Evolutionary conservation across 2,329 filamentous ascomycete species (phyloP), one percentile per base, ranked within the genome.

Genomic region (Alternaria dauci): DNA sequence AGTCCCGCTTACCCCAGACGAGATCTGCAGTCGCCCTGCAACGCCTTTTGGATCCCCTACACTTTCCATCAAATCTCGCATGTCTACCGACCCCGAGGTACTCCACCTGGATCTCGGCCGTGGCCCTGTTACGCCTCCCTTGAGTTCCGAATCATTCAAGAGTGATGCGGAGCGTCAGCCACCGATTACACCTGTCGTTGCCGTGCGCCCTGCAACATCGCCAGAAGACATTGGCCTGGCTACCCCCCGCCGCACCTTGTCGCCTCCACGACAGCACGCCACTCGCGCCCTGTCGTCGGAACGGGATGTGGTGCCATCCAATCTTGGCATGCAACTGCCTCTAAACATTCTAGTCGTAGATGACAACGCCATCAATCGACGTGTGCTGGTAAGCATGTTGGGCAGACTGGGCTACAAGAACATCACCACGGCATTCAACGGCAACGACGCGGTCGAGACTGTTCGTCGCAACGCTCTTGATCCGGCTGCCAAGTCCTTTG

Each of bases 301-400:
- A 46, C 66, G 72, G 42, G 61, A 68, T 18, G 53, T 46, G 14
- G 20, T 58, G n/a, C 52, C 59, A 20, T 48, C 66, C 9, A 51
- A 68, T 4, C 83, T 87, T 65, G 88, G 90, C 69, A 83, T 84
- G 44, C 81, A 85, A 14, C 81, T 91, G 4, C 89, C 89, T 1
- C 81, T 91, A 8, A 89, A 85, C 9, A 88, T 92, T 64, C 82
- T 92, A 3, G 86, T 92, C 2, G 89, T 88, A 4, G 89, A 92
- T 78, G 89, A 92, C 76, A 92, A 92, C 75, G 85, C 85, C 63
- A 90, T 91, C 76, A 91, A 91, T 70, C 86, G 89, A 55, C 87
- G 86, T 46, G 84, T 91, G 0, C 81, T 91, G 16, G 84, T 89
- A 28, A 87, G 80, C 67, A 91, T 91, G 85, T 84, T 92, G 8